Evolutionary conservation across 208 protist genomes (phyloP).

Genomic region (Crithidia mellificae): DNA sequence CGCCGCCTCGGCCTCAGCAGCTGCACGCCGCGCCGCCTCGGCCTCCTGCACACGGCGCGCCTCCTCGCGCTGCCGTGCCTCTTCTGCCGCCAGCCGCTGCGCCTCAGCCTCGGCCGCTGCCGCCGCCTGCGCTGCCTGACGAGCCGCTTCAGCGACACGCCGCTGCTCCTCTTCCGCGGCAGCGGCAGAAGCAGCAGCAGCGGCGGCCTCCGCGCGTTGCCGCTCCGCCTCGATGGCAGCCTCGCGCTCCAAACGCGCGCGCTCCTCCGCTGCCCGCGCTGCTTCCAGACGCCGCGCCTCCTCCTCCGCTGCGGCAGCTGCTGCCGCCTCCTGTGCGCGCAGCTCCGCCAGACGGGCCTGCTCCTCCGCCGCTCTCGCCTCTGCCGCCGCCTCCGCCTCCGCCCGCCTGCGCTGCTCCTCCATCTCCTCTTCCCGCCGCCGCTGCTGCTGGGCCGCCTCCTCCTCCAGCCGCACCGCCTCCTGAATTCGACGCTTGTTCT

Average conservation of each 20-base stretch:
- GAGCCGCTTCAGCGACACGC: background rate
- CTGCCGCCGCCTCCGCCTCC: background rate
- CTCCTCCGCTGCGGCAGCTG: background rate
- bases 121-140: background rate
- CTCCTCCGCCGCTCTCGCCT: background rate
- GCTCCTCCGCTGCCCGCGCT: background rate
- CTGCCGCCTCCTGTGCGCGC: background rate
- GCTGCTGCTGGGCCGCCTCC: constrained; percentile 4
- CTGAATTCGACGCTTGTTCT: background rate
- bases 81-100: background rate
- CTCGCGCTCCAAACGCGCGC: too few relatives aligned
- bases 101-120: constrained; percentile 9
- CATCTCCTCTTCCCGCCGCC: background rate
- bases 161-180: constrained; percentile 4
- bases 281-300: background rate
- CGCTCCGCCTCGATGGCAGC: too few relatives aligned
- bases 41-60: background rate
- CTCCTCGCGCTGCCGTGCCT: background rate
- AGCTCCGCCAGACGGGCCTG: background rate
- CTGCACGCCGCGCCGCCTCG: background rate
- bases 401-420: background rate
- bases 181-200: background rate
- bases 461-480: background rate
- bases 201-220: too few relatives aligned
- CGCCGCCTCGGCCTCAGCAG: background rate